Percentiles rank a stretch among this genome's conserved stretches.
Conservation (phyloP, 2,329 filamentous ascomycete species). For the Ceratocystis destructans region DNA sequence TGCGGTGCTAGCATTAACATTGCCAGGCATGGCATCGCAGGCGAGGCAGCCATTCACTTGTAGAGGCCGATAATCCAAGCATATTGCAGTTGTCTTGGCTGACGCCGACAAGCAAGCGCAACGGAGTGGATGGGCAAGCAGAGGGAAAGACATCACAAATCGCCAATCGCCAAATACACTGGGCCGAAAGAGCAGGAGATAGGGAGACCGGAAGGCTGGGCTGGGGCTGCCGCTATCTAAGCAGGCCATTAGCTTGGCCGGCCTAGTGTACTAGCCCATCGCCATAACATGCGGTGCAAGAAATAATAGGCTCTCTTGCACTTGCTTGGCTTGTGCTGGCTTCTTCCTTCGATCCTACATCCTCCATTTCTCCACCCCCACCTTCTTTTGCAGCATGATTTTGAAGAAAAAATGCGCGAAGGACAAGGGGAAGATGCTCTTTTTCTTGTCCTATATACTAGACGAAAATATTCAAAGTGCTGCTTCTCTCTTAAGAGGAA, state of each 20-base stretch:
- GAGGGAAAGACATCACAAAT: neutral
- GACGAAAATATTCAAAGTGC: too few relatives aligned
- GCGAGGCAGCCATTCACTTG: neutral
- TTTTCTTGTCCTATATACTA: too few relatives aligned
- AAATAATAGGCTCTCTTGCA: neutral
- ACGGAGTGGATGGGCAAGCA: neutral
- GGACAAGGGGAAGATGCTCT: neutral
- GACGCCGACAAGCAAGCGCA: neutral
- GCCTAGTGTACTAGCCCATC: neutral
- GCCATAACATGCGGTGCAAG: neutral
- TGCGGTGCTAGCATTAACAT: neutral
- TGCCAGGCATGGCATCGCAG: neutral
- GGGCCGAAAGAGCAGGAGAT: neutral
- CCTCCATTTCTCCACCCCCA: neutral
- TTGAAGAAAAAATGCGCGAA: neutral
- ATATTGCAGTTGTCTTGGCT: neutral
- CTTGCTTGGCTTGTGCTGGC: neutral
- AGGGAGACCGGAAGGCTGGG: neutral
- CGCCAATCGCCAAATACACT: neutral
- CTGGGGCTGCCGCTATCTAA: neutral
- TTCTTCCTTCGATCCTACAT: neutral
- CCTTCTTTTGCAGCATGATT: neutral
- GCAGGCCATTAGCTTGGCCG: neutral
- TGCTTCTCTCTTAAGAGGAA: too few relatives aligned
- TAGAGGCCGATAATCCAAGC: neutral